Evolutionary conservation across 768 basidiomycete species (phyloP), one percentile per base, ranked within the genome.

Genomic region (Leucocoprinus birnbaumii): DNA sequence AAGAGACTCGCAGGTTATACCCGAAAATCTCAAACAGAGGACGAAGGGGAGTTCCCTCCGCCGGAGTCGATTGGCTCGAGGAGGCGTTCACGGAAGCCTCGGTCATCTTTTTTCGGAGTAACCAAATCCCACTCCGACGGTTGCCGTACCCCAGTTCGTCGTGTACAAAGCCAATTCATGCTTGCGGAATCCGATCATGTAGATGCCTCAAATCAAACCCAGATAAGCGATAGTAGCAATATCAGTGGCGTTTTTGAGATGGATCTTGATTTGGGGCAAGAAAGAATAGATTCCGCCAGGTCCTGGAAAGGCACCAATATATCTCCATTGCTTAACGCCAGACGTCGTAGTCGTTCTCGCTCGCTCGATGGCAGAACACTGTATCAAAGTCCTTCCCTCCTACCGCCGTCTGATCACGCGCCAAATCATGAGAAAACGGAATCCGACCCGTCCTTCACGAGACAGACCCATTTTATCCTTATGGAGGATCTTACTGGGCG

Each of bases 401-500:
- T 59, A 14, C 55, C 63, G 10, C 53, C 64, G 13, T 50, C 64
- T 35, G 63, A 69, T 60, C 53, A 68, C 50, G 51, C 64, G 24
- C 58, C 67, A 40, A 70, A 76, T 52, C 70, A 66, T 57, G 76
- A 76, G 58, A 62, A 68, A 34, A 35, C 53, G 13, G 67, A 67
- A 54, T 51, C 61, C 11, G 73, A 80, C 49, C 70, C 76, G 31
- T 67, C 77, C 45, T 73, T 88, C 45, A 85, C 93, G 6, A 85
- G 96, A 11, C 95, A 97, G 70, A 94, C 97, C 65, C 90, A 98
- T 67, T 99, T 98, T 66, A 97, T 99, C 63, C 80, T 98, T 62
- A 97, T 99, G 94, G 97, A 99, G 71, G 97, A 99, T 65, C 75
- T 99, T 46, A 99, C 97, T 2, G 97, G 97, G 22, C 77, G 89